Evolutionary conservation across 257 asterid genomes (phyloP).

Genomic region (Verbascum thapsus): DNA sequence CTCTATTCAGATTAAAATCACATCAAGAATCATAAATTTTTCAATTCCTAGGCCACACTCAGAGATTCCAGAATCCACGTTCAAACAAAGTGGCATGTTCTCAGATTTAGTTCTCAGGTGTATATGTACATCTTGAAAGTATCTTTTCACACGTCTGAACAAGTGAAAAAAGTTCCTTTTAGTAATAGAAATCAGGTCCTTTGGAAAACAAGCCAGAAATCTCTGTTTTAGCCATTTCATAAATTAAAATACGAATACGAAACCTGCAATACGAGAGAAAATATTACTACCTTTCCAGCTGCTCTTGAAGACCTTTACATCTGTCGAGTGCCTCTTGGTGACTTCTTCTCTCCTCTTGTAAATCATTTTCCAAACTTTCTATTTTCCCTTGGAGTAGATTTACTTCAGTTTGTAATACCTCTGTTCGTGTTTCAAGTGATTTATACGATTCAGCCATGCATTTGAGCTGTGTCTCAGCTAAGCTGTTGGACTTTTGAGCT

Average conservation of each 20-base stretch:
- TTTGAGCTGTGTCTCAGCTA: constrained; percentile 94
- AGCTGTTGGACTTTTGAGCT: constrained; percentile 74
- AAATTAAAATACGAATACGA: constrained; percentile 1
- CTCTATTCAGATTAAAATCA: neutral
- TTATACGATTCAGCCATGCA: constrained; percentile 98
- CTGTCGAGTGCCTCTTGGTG: constrained; percentile 57
- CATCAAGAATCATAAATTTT: neutral
- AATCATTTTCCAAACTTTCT: constrained; percentile 59
- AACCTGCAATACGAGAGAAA: neutral
- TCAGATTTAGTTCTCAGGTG: too few relatives aligned
- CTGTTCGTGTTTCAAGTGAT: constrained; percentile 76
- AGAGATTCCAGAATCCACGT: neutral
- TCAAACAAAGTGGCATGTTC: neutral
- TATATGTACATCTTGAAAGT: neutral
- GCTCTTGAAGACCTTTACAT: constrained; percentile 76
- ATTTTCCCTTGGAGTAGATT: constrained; percentile 61
- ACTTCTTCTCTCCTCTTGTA: constrained; percentile 65
- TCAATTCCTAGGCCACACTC: neutral
- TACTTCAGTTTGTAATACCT: constrained; percentile 68
- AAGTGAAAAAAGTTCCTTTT: neutral
- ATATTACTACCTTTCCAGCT: constrained; percentile 60
- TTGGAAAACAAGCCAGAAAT: neutral
- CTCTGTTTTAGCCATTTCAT: neutral
- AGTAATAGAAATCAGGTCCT: neutral
- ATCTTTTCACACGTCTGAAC: neutral